These are phyloP conservation scores for Colletotrichum tanaceti DNA, from an alignment of 2,329 filamentous ascomycete species.

Conservation along the genomic window DNA sequence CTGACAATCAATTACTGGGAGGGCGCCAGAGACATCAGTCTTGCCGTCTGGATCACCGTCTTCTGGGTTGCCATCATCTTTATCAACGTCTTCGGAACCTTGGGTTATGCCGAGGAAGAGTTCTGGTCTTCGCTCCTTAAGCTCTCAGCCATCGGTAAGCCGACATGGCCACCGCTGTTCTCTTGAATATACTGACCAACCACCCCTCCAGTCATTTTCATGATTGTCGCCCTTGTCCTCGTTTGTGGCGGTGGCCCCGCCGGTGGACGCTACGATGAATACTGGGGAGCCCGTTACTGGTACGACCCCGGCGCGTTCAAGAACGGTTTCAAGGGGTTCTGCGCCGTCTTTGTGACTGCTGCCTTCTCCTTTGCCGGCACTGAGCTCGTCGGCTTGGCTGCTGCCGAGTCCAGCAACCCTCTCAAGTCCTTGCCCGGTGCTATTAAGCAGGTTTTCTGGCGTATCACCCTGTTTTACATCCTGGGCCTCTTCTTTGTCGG, in stretches of 20 bases:
- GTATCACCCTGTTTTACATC: conserved; percentile 67
- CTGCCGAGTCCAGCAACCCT: conserved; percentile 77
- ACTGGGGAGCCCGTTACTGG: conserved; percentile 64
- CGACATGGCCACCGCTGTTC: accelerated
- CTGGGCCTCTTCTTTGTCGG: conserved; percentile 65
- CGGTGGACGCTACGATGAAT: conserved; percentile 56
- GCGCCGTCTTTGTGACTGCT: conserved; percentile 77
- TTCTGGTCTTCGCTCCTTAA: conserved; percentile 64
- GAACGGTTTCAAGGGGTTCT: conserved; percentile 80
- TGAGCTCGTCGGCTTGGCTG: conserved; percentile 79
- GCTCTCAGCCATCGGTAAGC: conserved; percentile 57
- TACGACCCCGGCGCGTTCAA: conserved; percentile 68
- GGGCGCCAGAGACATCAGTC: conserved; percentile 50
- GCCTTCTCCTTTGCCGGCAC: conserved; percentile 80
- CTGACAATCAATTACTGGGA: conserved; percentile 63
- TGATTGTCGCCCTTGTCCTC: conserved; percentile 70
- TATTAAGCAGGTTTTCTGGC: conserved; percentile 81
- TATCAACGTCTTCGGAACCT: conserved; percentile 60
- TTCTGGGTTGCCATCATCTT: conserved; percentile 60
- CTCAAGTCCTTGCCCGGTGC: conserved; percentile 81
- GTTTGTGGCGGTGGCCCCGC: conserved; percentile 70
- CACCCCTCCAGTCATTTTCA: conserved; percentile 62
- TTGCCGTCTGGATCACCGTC: conserved; percentile 66
- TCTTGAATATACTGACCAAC: neutral
- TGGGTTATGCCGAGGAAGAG: conserved; percentile 67